Percentiles rank a stretch among this genome's conserved stretches.
These are phyloP conservation scores for Hysterangium stoloniferum DNA, from an alignment of 768 basidiomycete species.

Conservation along the genomic window DNA sequence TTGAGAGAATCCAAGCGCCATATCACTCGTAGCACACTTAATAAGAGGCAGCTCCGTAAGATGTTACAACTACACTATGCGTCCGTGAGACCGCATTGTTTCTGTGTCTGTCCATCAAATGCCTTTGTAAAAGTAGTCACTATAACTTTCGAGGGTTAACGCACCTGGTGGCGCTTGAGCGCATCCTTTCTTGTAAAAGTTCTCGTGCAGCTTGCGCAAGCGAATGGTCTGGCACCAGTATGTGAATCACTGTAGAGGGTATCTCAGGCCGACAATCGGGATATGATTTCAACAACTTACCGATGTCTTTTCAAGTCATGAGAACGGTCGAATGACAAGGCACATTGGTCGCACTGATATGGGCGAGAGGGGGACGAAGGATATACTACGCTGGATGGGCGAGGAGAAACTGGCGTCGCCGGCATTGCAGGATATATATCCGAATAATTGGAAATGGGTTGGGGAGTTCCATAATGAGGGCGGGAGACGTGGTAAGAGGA, in stretches of 20 bases:
- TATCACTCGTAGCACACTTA: too few species aligned
- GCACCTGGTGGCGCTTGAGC: constrained; percentile 76
- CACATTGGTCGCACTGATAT: constrained; percentile 64
- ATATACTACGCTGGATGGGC: constrained; percentile 32
- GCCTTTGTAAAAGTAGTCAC: constrained; percentile 10
- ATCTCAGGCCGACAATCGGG: constrained; percentile 37
- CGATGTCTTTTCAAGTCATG: constrained; percentile 81
- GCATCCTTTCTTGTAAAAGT: constrained; percentile 85
- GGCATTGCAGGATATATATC: constrained; percentile 31
- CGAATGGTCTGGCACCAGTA: constrained; percentile 46
- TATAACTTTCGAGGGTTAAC: constrained; percentile 19
- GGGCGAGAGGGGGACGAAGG: constrained; percentile 54
- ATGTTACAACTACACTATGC: too few species aligned
- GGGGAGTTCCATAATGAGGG: constrained; percentile 18
- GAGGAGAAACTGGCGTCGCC: constrained; percentile 26
- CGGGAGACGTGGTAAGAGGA: constrained; percentile 17
- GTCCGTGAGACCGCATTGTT: constrained; percentile 69
- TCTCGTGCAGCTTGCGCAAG: constrained; percentile 79
- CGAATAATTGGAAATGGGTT: constrained; percentile 24
- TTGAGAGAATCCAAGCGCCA: too few species aligned
- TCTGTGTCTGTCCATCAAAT: constrained; percentile 50
- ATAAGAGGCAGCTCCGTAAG: too few species aligned
- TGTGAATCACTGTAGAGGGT: constrained; percentile 21
- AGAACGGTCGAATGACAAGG: constrained; percentile 77
- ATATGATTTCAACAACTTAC: background rate